phyloP scores from a whole-genome alignment of 768 basidiomycete genomes.

The Leccinum rimulosum region DNA sequence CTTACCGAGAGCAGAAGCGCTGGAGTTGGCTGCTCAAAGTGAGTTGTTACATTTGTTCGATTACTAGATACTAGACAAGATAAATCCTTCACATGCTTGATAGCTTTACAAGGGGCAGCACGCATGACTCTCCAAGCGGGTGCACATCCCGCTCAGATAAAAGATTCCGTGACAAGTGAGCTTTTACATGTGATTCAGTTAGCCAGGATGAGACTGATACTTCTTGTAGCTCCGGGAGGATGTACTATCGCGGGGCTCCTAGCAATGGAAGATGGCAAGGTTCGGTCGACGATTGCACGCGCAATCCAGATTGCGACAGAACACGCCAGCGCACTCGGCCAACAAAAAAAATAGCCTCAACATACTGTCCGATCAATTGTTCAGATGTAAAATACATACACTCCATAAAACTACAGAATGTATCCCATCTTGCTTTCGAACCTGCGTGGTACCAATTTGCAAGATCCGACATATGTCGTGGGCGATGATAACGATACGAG shows the following conservation, averaged over 20 bases:
- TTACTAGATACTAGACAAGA: neutral
- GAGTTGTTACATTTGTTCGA: slow-evolving; percentile 24
- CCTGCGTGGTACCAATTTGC: slow-evolving; percentile 24
- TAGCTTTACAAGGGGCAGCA: slow-evolving; percentile 94
- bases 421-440: slow-evolving; percentile 37
- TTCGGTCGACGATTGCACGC: slow-evolving; percentile 92
- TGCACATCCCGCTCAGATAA: slow-evolving; percentile 93
- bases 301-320: slow-evolving; percentile 93
- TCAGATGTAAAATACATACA: neutral
- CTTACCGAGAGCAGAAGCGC: slow-evolving; percentile 85
- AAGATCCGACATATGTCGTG: slow-evolving; percentile 35
- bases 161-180: slow-evolving; percentile 96
- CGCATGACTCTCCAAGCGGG: slow-evolving; percentile 89
- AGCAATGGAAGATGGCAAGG: slow-evolving; percentile 89
- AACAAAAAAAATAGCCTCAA: slow-evolving; percentile 53
- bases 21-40: slow-evolving; percentile 97
- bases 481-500: slow-evolving; percentile 31
- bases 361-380: neutral
- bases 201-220: slow-evolving; percentile 1
- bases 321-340: slow-evolving; percentile 81
- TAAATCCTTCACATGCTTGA: neutral
- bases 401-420: slow-evolving; percentile 9
- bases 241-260: slow-evolving; percentile 98
- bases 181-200: slow-evolving; percentile 5
- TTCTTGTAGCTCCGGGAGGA: slow-evolving; percentile 83